phyloP scores from a whole-genome alignment of 805 yeast species.

The Saccharomycopsis malanga region DNA sequence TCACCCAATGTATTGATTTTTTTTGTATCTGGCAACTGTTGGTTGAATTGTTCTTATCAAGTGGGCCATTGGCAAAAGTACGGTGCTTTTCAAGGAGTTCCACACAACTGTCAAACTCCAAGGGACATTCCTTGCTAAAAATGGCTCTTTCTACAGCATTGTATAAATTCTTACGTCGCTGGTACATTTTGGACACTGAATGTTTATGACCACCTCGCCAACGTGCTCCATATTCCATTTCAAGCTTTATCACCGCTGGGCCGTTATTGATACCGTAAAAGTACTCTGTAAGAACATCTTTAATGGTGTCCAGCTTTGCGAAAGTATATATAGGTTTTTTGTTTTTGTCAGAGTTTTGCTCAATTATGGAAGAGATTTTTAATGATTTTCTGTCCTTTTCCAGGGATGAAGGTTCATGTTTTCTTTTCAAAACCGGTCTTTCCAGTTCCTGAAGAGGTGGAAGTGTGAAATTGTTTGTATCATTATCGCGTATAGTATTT shows the following conservation, averaged over 20 bases:
- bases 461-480: no score
- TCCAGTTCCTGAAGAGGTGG: no score
- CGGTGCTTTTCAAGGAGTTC: conserved; percentile 8
- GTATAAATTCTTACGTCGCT: conserved; percentile 28
- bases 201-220: conserved; percentile 35
- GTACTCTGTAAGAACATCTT: conserved; percentile 29
- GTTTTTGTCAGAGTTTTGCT: no score
- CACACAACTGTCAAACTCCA: conserved; percentile 3
- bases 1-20: conserved; percentile 16
- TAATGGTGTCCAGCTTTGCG: conserved; percentile 1
- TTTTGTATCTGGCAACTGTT: neutral
- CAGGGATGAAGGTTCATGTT: no score
- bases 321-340: conserved; percentile 17
- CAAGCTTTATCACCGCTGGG: conserved; percentile 36
- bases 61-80: conserved; percentile 1
- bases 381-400: no score
- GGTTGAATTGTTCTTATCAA: neutral
- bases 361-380: no score
- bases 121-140: neutral
- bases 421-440: no score
- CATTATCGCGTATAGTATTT: no score
- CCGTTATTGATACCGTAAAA: conserved; percentile 34
- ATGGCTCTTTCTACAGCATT: conserved; percentile 10
- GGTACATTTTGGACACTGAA: conserved; percentile 28
- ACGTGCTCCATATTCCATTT: conserved; percentile 34